These are phyloP conservation scores for Saccharomycopsis javanensis DNA, from an alignment of 805 yeast genomes.

Conservation along the genomic window DNA sequence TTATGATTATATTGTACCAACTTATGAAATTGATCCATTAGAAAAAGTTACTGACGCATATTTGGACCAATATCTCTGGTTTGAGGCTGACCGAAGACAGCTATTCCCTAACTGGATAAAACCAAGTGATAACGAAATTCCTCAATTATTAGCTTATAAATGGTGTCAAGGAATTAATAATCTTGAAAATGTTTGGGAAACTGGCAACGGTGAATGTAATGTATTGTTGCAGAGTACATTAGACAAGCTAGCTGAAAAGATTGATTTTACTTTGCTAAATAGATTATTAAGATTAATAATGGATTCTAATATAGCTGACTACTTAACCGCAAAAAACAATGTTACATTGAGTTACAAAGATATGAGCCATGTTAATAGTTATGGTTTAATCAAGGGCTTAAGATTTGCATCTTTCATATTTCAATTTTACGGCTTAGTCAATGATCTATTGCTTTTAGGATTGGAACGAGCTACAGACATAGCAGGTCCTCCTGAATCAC, in stretches of 20 bases:
- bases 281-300: slow-evolving; percentile 69
- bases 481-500: slow-evolving; percentile 66
- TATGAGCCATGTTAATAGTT: slow-evolving; percentile 86
- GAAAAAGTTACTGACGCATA: slow-evolving; percentile 97
- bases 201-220: slow-evolving; percentile 60
- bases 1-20: slow-evolving; percentile 75
- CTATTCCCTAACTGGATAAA: slow-evolving; percentile 94
- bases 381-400: slow-evolving; percentile 80
- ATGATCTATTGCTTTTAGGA: slow-evolving; percentile 78
- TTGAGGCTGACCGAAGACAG: slow-evolving; percentile 79
- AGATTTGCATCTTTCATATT: slow-evolving; percentile 84
- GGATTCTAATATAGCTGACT: slow-evolving; percentile 90
- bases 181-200: slow-evolving; percentile 69
- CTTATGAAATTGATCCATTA: slow-evolving; percentile 78
- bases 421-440: slow-evolving; percentile 81
- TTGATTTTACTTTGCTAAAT: slow-evolving; percentile 80
- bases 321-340: slow-evolving; percentile 85
- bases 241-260: slow-evolving; percentile 66
- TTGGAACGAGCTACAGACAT: slow-evolving; percentile 77
- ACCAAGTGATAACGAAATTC: slow-evolving; percentile 89
- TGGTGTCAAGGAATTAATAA: slow-evolving; percentile 92
- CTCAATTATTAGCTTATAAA: slow-evolving; percentile 83
- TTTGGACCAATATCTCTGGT: slow-evolving; percentile 91
- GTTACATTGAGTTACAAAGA: slow-evolving; percentile 78
- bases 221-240: slow-evolving; percentile 77